Percentiles rank a stretch among this genome's conserved stretches.
These are phyloP conservation scores for Cryptococcus sp. DNA, from an alignment of 1,284 basidiomycete species.

Conservation along the genomic window DNA sequence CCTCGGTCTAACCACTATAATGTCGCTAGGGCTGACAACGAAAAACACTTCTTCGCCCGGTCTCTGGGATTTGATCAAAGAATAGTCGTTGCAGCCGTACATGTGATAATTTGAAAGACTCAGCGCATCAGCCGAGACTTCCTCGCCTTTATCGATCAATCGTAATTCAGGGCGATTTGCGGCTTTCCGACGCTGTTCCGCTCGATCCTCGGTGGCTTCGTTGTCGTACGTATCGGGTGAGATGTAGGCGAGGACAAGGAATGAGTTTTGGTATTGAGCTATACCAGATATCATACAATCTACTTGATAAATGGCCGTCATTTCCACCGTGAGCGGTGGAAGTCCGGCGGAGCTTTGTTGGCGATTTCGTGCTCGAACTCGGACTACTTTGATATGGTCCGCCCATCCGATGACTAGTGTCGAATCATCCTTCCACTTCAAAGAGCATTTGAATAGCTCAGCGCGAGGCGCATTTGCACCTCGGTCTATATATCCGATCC, in stretches of 20 bases:
- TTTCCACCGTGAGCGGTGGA: slow-evolving; percentile 59
- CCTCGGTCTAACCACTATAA: slow-evolving; percentile 78
- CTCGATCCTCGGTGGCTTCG: slow-evolving; percentile 66
- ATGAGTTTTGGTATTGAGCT: slow-evolving; percentile 67
- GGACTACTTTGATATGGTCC: slow-evolving; percentile 85
- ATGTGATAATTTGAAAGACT: slow-evolving; percentile 71
- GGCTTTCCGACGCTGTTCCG: slow-evolving; percentile 68
- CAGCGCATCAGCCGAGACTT: slow-evolving; percentile 80
- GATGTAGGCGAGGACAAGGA: slow-evolving; percentile 77
- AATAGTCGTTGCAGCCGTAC: slow-evolving; percentile 91
- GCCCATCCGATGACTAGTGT: slow-evolving; percentile 94
- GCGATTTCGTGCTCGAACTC: slow-evolving; percentile 60
- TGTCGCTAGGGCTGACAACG: slow-evolving; percentile 79
- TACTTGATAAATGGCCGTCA: slow-evolving; percentile 85
- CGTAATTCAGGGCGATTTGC: slow-evolving; percentile 88
- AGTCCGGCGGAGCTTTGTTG: slow-evolving; percentile 47
- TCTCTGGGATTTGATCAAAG: slow-evolving; percentile 53
- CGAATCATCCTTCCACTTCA: slow-evolving; percentile 86
- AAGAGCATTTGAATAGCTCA: slow-evolving; percentile 86
- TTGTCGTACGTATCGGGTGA: slow-evolving; percentile 50
- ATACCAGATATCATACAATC: slow-evolving; percentile 96
- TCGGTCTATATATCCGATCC: slow-evolving; percentile 83
- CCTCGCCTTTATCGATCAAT: slow-evolving; percentile 88
- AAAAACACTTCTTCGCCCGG: slow-evolving; percentile 54
- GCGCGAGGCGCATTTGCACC: slow-evolving; percentile 76